Evolutionary conservation across 2,329 filamentous ascomycete species (phyloP), one percentile per base, ranked within the genome.

Genomic region (Cladobotryum mycophilum): DNA sequence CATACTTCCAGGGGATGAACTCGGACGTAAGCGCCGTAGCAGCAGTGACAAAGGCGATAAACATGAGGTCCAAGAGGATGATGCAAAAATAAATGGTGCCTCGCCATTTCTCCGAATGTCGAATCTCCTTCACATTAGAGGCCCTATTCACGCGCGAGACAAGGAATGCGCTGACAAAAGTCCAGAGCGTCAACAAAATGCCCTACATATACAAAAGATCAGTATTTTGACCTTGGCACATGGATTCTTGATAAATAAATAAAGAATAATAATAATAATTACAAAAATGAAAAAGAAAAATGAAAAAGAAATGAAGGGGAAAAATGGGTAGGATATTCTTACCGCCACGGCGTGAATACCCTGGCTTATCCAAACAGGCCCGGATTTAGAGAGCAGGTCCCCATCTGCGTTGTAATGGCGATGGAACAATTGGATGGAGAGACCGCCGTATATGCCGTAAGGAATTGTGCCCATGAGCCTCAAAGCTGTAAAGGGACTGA

Each of bases 401-500:
- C 48, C 48, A 15, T 37, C 3, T 3, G n/a, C 15, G 8, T 41
- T 22, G 25, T 51, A 51, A 18, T 36, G 11, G 4, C 15, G 9
- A 8, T 52, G 30, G 22, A 56, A 56, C 2, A 14, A 15, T 34
- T 41, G 17, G 11, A 56, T 44, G 2, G 52, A 38, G 37, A 48
- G 37, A n/a, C 46, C 54, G n/a, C 46, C 54, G 41, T 56, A 52
- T 15, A 56, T 47, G 40, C 40, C 54, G 18, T 45, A 53, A 6
- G 54, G 42, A 17, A 54, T 43, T 2, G 46, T 6, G 30, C 45
- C 35, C n/a, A 40, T 34, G 22, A 52, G 36, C n/a, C 47, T 42
- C 36, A 52, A 2, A 7, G 17, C 9, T 38, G 36, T 17, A 5
- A 38, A n/a, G 6, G 3, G 6, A 13, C 11, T 17, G 36, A 38